Conservation (phyloP, 2,329 filamentous ascomycete genomes). For the Neocucurbitaria cava region DNA sequence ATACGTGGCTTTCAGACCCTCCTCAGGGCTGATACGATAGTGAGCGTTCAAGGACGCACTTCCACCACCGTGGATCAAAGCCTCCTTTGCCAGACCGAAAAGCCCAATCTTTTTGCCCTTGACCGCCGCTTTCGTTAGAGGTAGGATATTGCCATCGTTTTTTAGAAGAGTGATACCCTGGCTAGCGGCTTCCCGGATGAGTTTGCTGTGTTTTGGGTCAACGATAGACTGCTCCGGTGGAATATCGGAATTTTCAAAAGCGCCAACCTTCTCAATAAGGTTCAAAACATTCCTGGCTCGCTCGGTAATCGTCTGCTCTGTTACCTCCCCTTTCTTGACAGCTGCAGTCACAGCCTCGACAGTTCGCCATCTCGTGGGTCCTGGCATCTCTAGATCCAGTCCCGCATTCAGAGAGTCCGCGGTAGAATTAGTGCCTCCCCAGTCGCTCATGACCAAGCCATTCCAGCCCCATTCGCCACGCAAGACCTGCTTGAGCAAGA, state of each 20-base stretch:
- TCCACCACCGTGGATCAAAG: constrained; percentile 44
- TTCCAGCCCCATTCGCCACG: constrained; percentile 76
- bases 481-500: constrained; percentile 71
- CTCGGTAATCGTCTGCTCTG: constrained; percentile 39
- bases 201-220: constrained; percentile 63
- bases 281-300: constrained; percentile 55
- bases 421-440: constrained; percentile 55
- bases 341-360: constrained; percentile 65
- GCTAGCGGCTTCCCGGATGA: constrained; percentile 69
- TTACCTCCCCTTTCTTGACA: constrained; percentile 58
- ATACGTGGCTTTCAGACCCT: constrained; percentile 35
- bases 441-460: constrained; percentile 72
- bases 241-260: constrained; percentile 64
- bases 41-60: constrained; percentile 38
- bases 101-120: constrained; percentile 68
- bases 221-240: constrained; percentile 68
- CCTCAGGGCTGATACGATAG: constrained; percentile 36
- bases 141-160: constrained; percentile 70
- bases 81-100: constrained; percentile 70
- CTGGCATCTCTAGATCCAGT: constrained; percentile 49
- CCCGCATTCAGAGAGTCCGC: constrained; percentile 46
- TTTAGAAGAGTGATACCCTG: constrained; percentile 76
- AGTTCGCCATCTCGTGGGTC: constrained; percentile 70
- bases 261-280: constrained; percentile 72
- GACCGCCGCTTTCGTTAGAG: constrained; percentile 65